Conservation (phyloP, 2,329 filamentous ascomycete species). For the Arthrobotrys sphaeroides region DNA sequence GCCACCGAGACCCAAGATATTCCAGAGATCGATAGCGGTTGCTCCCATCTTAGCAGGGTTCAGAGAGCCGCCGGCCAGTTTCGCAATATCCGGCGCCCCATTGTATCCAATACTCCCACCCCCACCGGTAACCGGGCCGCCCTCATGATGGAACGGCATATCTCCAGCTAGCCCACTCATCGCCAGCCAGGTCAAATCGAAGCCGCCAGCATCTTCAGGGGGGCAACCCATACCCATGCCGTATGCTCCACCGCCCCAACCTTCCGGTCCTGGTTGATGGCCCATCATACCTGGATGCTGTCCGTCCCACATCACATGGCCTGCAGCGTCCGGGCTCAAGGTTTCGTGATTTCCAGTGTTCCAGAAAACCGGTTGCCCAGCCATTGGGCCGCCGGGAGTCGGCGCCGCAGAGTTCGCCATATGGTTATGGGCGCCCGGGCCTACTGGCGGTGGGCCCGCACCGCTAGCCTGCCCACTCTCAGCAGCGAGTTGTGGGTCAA, state of each 20-base stretch:
- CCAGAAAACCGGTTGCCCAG: conserved; percentile 30
- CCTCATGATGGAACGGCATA: conserved; percentile 50
- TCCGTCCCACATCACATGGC: conserved; percentile 44
- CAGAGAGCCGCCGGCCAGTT: conserved; percentile 19
- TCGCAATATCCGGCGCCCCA: conserved; percentile 45
- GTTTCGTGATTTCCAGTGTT: conserved; percentile 30
- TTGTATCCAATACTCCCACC: conserved; percentile 31
- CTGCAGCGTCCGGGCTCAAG: conserved; percentile 44
- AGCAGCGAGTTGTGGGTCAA: conserved; percentile 44
- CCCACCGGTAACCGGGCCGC: conserved; percentile 36
- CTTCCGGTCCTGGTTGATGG: conserved; percentile 10
- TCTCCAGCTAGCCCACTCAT: conserved; percentile 48
- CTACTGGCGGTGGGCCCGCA: not conserved
- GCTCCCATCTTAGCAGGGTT: conserved; percentile 48
- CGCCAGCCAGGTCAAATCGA: conserved; percentile 48
- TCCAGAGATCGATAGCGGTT: conserved; percentile 51
- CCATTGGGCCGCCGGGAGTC: conserved; percentile 21
- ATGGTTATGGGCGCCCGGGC: not conserved
- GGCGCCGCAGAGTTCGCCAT: conserved; percentile 18
- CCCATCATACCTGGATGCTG: conserved; percentile 48
- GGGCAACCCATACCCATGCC: conserved; percentile 24
- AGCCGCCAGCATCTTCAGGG: conserved; percentile 35
- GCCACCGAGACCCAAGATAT: conserved; percentile 39
- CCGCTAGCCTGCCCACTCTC: not conserved
- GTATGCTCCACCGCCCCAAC: conserved; percentile 29